Percentiles rank a stretch among this genome's conserved stretches.
Conservation (phyloP, 306 rosid genomes). For the Rubus parviflorus region DNA sequence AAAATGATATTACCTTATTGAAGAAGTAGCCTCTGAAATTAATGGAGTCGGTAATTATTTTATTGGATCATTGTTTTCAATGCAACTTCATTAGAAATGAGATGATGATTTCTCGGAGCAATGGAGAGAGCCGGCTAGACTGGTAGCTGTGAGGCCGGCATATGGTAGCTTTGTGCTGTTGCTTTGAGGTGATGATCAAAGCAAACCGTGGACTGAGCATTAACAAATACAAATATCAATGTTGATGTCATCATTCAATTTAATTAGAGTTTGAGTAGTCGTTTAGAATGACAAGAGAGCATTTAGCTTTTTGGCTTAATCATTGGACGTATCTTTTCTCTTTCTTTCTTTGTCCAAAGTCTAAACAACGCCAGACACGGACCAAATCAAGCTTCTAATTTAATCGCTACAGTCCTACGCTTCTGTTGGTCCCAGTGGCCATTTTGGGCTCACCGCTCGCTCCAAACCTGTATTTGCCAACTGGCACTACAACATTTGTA, state of each 20-base stretch:
- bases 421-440: not conserved
- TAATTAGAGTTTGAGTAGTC: slow-evolving; percentile 4
- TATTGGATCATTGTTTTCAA: not conserved
- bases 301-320: slow-evolving; percentile 17
- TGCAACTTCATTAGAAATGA: not conserved
- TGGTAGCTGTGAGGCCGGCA: slow-evolving; percentile 51
- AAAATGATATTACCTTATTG: slow-evolving; percentile 17
- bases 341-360: not conserved
- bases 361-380: not conserved
- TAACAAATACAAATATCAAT: slow-evolving; percentile 22
- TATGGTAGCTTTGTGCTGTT: slow-evolving; percentile 14
- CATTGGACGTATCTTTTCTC: not conserved
- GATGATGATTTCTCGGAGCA: slow-evolving; percentile 1
- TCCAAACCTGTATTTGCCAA: slow-evolving; percentile 6
- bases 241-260: slow-evolving; percentile 6
- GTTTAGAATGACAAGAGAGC: slow-evolving; percentile 15
- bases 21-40: not conserved
- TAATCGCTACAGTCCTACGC: not conserved
- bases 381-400: not conserved
- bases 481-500: not conserved
- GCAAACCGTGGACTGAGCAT: slow-evolving; percentile 46
- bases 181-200: slow-evolving; percentile 31
- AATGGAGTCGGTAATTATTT: slow-evolving; percentile 21
- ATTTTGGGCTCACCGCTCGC: not conserved
- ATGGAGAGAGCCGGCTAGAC: slow-evolving; percentile 26